A percentile compares a stretch with the other conserved stretches of the same genome.
Evolutionary conservation across 805 yeast species (phyloP).

Genomic region (Candida maris): DNA sequence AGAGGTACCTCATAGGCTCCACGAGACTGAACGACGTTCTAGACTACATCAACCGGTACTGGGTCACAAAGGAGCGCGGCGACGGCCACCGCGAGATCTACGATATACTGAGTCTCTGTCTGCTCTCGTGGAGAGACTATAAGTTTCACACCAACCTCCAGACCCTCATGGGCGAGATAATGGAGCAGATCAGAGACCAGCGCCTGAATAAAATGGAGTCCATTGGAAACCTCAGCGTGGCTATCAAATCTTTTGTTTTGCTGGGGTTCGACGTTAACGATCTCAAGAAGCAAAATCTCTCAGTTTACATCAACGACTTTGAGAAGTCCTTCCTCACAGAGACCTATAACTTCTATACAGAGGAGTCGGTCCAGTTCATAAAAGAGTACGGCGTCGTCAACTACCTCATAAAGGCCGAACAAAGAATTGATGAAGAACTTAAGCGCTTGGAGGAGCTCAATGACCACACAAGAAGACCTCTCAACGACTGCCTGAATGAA

Average conservation of each 20-base stretch:
- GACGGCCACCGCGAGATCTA: conserved; percentile 88
- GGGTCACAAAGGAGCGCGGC: conserved; percentile 95
- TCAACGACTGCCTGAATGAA: conserved; percentile 71
- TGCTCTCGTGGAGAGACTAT: conserved; percentile 82
- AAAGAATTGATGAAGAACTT: conserved; percentile 79
- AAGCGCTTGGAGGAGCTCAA: conserved; percentile 72
- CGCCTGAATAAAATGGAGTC: conserved; percentile 75
- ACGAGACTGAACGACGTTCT: conserved; percentile 88
- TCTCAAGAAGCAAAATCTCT: conserved; percentile 76
- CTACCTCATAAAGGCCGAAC: conserved; percentile 82
- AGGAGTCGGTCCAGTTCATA: conserved; percentile 66
- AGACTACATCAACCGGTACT: conserved; percentile 92
- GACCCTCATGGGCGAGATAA: conserved; percentile 61
- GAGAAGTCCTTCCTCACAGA: conserved; percentile 73
- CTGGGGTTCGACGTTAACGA: conserved; percentile 91
- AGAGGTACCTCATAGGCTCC: conserved; percentile 86
- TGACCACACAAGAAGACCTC: conserved; percentile 77
- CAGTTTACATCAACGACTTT: conserved; percentile 76
- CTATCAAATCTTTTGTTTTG: conserved; percentile 81
- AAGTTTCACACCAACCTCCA: conserved; percentile 69
- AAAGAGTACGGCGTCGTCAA: conserved; percentile 79
- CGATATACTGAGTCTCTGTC: conserved; percentile 86
- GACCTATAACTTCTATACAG: conserved; percentile 60
- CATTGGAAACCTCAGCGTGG: conserved; percentile 60
- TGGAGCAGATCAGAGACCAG: conserved; percentile 72